Evolutionary conservation across 169 alveolate species (phyloP).

Genomic region (Ichthyophthirius multifiliis): DNA sequence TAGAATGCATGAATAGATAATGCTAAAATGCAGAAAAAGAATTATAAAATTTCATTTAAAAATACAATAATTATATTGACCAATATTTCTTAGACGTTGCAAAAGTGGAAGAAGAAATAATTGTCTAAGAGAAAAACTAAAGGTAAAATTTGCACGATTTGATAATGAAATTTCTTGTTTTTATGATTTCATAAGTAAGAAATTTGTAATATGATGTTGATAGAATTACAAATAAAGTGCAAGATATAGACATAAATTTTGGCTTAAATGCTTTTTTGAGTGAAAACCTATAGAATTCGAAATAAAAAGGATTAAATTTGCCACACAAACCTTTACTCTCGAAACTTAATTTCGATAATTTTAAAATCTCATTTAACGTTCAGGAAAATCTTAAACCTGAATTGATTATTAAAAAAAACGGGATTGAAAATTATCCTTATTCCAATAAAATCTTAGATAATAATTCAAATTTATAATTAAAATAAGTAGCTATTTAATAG

Average conservation of each 20-base stretch:
- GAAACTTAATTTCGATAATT: background rate
- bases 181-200: background rate
- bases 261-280: background rate
- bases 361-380: too few species aligned
- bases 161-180: background rate
- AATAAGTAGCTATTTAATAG: background rate
- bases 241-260: background rate
- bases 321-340: background rate
- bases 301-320: background rate
- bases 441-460: too few species aligned
- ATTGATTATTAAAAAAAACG: too few species aligned
- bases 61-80: background rate
- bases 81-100: background rate
- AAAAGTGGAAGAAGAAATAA: background rate
- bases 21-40: background rate
- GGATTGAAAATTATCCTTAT: too few species aligned
- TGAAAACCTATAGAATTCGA: background rate
- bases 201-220: background rate
- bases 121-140: background rate
- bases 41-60: background rate
- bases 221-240: background rate
- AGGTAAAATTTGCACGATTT: background rate
- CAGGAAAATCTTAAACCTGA: too few species aligned
- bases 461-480: background rate
- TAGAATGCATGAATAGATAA: background rate